Base-by-base conservation (phyloP, 371 early-diverging fungal species). In the Fennellomyces sp. region DNA sequence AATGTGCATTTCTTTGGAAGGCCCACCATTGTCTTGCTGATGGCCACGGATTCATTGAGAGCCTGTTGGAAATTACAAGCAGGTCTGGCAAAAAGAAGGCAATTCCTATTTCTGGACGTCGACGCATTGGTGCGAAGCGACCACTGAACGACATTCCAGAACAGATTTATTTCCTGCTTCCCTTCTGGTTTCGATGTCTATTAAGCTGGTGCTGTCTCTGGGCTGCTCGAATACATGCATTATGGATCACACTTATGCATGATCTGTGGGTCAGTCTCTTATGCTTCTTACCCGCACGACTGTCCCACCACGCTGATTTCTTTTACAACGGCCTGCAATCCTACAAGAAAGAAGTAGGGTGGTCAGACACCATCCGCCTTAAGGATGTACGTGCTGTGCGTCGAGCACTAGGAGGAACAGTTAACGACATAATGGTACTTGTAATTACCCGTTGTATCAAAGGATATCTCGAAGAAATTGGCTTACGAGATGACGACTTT, bases 381-480 rank as follows among this genome's bases (percentile, higher is more conserved):
- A 52, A 61, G n/a, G 72, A 73, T 48, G 65, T 73, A 23, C 58
- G 54, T 5, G 25, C 51, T 2, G 62, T 76, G 13, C 66, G 66
- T 21, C 38, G 66, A 36, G 72, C 67, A 5, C 67, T 70, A 42
- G 60, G 61, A 3, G 72, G 72, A 21, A 69, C 72, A 2, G 47
- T 73, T 45, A 76, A 73, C 12, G 77, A 76, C 55, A 61, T 76
- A 39, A 73, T 76, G 72, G 21, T 71, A 33, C 35, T 66, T 4
- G 74, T 69, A 4, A 38, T 73, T 6, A 60, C 68, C 30, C 53
- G 74, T 5, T 64, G 64, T 35, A 52, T 76, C 36, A 64, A 67
- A 21, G 5, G 52, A 12, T 71, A 73, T 50, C 29, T 76, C n/a
- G 67, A 68, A 47, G 63, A 62, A 27, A 31, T 41, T 13, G 45